Conservation (phyloP, 2,329 filamentous ascomycete species). For the Epichloe elymi region DNA sequence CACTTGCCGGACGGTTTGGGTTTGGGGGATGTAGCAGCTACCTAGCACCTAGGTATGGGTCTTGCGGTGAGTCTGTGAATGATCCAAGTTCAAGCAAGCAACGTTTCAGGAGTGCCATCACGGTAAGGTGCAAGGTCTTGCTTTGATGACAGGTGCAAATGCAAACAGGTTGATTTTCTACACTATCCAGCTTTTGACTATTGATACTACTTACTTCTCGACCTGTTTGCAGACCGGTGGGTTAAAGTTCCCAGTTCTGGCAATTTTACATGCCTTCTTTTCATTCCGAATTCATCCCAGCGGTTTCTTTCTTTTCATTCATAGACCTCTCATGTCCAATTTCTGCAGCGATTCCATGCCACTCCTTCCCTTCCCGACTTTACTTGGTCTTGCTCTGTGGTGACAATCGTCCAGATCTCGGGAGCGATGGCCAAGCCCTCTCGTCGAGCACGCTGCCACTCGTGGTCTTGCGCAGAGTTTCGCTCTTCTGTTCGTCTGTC, state of each 20-base stretch:
- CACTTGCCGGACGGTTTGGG: no score
- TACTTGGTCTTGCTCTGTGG: not conserved
- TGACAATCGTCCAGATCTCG: not conserved
- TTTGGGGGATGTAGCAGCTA: no score
- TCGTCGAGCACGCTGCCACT: conserved; percentile 1
- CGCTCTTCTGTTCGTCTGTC: not conserved
- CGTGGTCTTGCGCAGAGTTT: not conserved
- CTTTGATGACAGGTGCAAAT: not conserved
- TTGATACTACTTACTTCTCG: not conserved
- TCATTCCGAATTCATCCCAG: no score
- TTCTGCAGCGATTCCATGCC: not conserved
- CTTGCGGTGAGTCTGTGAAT: no score
- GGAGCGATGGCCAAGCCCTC: conserved; percentile 3
- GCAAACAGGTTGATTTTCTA: not conserved
- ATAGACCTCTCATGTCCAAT: no score
- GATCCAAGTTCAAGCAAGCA: no score
- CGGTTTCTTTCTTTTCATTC: no score
- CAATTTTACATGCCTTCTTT: not conserved
- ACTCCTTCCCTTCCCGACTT: not conserved
- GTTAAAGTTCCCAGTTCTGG: no score
- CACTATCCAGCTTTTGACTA: not conserved
- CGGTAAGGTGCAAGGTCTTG: not conserved
- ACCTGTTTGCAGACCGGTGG: no score
- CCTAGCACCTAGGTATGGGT: no score
- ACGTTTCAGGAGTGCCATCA: no score